These are phyloP conservation scores for Aspergillus sp. DNA, from an alignment of 2,329 filamentous ascomycete species.

Conservation along the genomic window DNA sequence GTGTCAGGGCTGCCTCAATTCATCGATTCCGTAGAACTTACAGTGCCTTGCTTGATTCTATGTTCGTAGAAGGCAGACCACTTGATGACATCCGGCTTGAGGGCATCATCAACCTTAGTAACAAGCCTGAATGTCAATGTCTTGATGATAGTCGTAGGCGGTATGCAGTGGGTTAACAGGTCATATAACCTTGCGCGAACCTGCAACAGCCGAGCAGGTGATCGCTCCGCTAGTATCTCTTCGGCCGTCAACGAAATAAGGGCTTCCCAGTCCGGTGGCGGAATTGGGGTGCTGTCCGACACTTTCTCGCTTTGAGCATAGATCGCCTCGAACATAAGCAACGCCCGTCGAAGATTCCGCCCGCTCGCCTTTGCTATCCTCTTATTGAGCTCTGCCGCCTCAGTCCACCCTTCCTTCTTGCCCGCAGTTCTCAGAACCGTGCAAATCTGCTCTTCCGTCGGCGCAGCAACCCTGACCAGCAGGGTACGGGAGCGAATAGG, in stretches of 20 bases:
- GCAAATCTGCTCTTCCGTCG: conserved; percentile 77
- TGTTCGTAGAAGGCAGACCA: conserved; percentile 99
- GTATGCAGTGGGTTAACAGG: conserved; percentile 92
- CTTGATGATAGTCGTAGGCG: conserved; percentile 78
- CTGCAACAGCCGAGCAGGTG: conserved; percentile 78
- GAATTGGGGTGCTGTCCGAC: conserved; percentile 78
- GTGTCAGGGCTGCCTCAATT: conserved; percentile 3
- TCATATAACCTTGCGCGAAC: conserved; percentile 95
- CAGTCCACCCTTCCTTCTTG: conserved; percentile 73
- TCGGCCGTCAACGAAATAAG: conserved; percentile 83
- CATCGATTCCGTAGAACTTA: conserved; percentile 26
- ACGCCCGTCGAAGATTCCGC: conserved; percentile 77
- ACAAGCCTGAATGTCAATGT: conserved; percentile 92
- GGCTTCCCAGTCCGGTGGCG: conserved; percentile 94
- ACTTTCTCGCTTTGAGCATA: conserved; percentile 95
- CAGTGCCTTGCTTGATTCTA: conserved; percentile 74
- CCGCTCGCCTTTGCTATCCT: conserved; percentile 87
- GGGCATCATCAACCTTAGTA: conserved; percentile 72
- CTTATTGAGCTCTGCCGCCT: conserved; percentile 66
- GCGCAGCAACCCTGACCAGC: conserved; percentile 84
- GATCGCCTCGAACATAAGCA: conserved; percentile 95
- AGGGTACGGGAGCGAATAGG: conserved; percentile 89
- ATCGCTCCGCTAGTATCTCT: conserved; percentile 88
- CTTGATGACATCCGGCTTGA: conserved; percentile 87
- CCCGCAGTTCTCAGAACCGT: conserved; percentile 62